A percentile compares a stretch with the other conserved stretches of the same genome.
Conservation (phyloP, 2,329 filamentous ascomycete genomes). For the Colletotrichum godetiae region DNA sequence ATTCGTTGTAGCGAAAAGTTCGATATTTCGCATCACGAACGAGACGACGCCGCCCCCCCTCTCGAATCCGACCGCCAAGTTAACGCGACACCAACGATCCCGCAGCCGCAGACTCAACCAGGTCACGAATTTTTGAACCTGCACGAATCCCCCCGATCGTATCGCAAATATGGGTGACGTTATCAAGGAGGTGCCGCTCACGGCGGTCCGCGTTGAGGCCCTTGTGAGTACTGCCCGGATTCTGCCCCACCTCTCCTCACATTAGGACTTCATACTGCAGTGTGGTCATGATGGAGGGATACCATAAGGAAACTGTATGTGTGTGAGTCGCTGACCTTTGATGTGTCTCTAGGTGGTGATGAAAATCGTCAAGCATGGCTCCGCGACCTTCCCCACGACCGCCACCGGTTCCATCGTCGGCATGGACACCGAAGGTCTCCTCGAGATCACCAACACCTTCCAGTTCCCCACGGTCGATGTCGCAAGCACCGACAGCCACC, state of each 20-base stretch:
- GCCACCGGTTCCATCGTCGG: slow-evolving; percentile 93
- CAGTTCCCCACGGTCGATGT: slow-evolving; percentile 88
- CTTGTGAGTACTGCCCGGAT: slow-evolving; percentile 71
- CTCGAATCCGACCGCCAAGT: slow-evolving; percentile 28
- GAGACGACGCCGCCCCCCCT: slow-evolving; percentile 9
- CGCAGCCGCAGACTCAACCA: slow-evolving; percentile 41
- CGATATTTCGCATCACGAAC: slow-evolving; percentile 51
- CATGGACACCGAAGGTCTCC: slow-evolving; percentile 84
- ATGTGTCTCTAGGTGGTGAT: slow-evolving; percentile 78
- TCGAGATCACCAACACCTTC: slow-evolving; percentile 96
- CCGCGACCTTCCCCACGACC: slow-evolving; percentile 85
- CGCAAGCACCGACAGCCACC: slow-evolving; percentile 75
- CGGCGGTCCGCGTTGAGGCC: slow-evolving; percentile 93
- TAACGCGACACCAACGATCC: slow-evolving; percentile 40
- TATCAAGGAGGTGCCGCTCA: slow-evolving; percentile 77
- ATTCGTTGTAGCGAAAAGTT: slow-evolving; percentile 55
- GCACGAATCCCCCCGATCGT: slow-evolving; percentile 39
- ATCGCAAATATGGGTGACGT: slow-evolving; percentile 67
- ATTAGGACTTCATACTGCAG: slow-evolving; percentile 40
- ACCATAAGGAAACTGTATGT: background rate
- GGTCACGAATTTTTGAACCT: slow-evolving; percentile 36
- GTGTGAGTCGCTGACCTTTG: slow-evolving; percentile 34
- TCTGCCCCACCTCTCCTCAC: slow-evolving; percentile 48
- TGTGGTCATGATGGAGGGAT: background rate
- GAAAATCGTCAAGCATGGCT: slow-evolving; percentile 98